Conservation (phyloP, 2,329 filamentous ascomycete species). For the Verticillium tricorpus region DNA sequence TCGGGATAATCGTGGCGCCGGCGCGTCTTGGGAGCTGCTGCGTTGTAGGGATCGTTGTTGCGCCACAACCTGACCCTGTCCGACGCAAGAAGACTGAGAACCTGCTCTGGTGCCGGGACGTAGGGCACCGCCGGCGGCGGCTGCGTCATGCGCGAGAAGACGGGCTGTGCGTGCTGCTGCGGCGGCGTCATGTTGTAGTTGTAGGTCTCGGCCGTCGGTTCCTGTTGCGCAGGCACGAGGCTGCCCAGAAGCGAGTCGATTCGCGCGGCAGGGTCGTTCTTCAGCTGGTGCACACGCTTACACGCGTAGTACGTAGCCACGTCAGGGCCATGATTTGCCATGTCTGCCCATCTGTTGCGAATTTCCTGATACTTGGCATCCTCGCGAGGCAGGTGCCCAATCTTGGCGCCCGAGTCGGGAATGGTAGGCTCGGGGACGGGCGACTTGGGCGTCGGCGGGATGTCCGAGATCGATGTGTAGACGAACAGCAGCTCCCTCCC, state of each 20-base stretch:
- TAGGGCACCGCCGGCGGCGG: conserved; percentile 26
- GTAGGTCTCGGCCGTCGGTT: background rate
- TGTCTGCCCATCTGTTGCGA: conserved; percentile 44
- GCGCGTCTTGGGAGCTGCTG: conserved; percentile 17
- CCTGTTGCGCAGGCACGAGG: conserved; percentile 15
- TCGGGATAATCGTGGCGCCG: conserved; percentile 37
- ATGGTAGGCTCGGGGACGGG: conserved; percentile 32
- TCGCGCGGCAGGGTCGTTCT: conserved; percentile 27
- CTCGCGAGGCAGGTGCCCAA: conserved; percentile 31
- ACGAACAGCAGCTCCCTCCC: conserved; percentile 57
- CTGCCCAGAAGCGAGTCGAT: conserved; percentile 36
- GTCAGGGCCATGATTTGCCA: conserved; percentile 36
- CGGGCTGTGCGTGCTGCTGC: background rate
- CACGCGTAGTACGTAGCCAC: conserved; percentile 37
- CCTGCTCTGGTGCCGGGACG: conserved; percentile 32
- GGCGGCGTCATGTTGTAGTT: conserved; percentile 15
- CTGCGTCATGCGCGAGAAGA: conserved; percentile 13
- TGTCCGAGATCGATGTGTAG: conserved; percentile 49
- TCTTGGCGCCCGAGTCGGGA: conserved; percentile 19
- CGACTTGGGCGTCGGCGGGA: conserved; percentile 53
- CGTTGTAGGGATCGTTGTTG: conserved; percentile 33
- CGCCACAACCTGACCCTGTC: conserved; percentile 38
- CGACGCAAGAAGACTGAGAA: conserved; percentile 38
- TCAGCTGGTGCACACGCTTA: conserved; percentile 33
- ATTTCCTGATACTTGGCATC: conserved; percentile 42